Evolutionary conservation across 257 asterid species (phyloP), one percentile per base, ranked within the genome.

Genomic region (Catharanthus roseus): DNA sequence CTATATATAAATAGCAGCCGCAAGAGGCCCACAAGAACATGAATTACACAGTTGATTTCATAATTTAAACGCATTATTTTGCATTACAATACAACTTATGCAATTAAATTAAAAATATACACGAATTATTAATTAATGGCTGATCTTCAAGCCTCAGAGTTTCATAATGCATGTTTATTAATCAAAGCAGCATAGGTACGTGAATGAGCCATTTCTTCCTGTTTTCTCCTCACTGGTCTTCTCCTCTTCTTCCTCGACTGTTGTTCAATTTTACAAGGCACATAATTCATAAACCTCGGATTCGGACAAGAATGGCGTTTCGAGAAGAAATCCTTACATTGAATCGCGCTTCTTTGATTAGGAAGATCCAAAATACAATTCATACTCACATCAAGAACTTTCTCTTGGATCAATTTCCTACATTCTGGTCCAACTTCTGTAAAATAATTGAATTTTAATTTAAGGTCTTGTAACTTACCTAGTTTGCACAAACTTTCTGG

Each of bases 381-480:
- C 87, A 71, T 84, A 28, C 33, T 33, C 7, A 90, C 29, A 47
- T 88, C 82, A 29, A 90, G 93, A 39, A 78, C 76, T 10, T 66
- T 66, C n/a, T 42, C 68, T 36, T 15, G 3, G 21, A 90, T 82
- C 74, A 88, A 69, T 67, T 79, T 80, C 75, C 91, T 63, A 60
- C 97, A 90, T 64, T 67, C 78, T 0, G 86, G 88, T 33, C 96
- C 97, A 53, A 88, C 87, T 74, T 90, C 77, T 0, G 95, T 86
- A 38, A 88, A 81, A 62, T 75, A 90, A 62, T 90, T 88, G 73
- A 5, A 15, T 23, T 77, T 81, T 79, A 90, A 34, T 1, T 80
- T 79, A 41, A 88, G 50, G 34, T 70, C 5, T 0, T 15, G 29
- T 21, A 87, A 74, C 44, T 57, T 10, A 0, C 28, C 19, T 10